Evolutionary conservation across 352 stramenopile species (phyloP), one percentile per base, ranked within the genome.

Genomic region (Pythium periplocum): DNA sequence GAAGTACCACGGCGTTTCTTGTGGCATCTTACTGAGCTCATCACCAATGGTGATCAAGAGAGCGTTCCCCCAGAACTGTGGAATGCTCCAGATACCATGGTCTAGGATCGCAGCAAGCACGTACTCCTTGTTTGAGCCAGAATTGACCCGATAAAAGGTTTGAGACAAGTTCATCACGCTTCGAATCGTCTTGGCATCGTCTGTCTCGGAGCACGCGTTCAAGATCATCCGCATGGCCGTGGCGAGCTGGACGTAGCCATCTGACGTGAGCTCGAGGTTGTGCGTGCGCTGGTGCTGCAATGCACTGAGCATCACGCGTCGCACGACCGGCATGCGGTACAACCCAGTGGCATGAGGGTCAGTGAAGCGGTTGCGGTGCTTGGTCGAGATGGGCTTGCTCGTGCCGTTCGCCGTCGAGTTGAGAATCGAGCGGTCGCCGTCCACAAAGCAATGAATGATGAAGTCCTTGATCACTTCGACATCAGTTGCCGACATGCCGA

Each of bases 401-500:
- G 44, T 38, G 30, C 43, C 51, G 2, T 52, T 53, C 8, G 41
- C 8, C 10, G 46, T 50, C 50, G 53, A 37, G 17, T 78, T 44
- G 37, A 90, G 52, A 30, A 71, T 65, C 44, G 70, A 67, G 3
- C 42, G 37, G 8, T 91, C 80, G 0, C 78, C 70, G 6, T 88
- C 74, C 17, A 83, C 55, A 53, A 93, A 93, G 62, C 83, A 93
- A 51, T 76, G 89, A 17, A 69, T 73, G n/a, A 93, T 61, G 57
- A 93, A 93, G 43, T 93, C 80, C 58, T 91, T 93, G 56, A 93
- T 90, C 39, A 93, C 71, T 45, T 93, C 78, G 9, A 91, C 60
- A 45, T 93, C 83, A 42, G 83, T 87, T 2, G 61, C 53, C 0
- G 75, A 90, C 1, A 93, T 66, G 9, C 81, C 79, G 0, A 54